phyloP scores from a whole-genome alignment of 306 rosid genomes.

The Fragaria ananassa region DNA sequence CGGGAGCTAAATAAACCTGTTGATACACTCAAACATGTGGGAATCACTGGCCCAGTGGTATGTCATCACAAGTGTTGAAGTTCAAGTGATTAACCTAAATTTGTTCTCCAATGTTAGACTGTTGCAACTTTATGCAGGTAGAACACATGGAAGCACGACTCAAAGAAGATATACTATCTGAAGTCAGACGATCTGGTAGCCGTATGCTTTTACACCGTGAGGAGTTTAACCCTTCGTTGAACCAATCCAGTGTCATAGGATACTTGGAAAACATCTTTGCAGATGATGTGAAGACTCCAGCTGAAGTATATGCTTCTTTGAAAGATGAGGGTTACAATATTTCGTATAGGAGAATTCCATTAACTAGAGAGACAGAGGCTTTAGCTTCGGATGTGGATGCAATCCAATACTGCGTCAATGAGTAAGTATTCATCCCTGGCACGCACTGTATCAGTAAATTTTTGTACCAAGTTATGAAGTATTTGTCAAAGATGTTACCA shows the following conservation, averaged over 20 bases:
- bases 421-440: slow-evolving; percentile 47
- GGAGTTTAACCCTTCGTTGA: slow-evolving; percentile 64
- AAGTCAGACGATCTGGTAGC: slow-evolving; percentile 69
- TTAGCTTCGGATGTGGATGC: slow-evolving; percentile 77
- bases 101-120: slow-evolving; percentile 23
- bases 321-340: slow-evolving; percentile 63
- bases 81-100: slow-evolving; percentile 21
- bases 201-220: slow-evolving; percentile 81
- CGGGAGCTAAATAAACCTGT: slow-evolving; percentile 87
- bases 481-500: not conserved
- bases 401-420: slow-evolving; percentile 64
- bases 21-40: slow-evolving; percentile 86
- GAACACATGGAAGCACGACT: slow-evolving; percentile 84
- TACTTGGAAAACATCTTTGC: slow-evolving; percentile 71
- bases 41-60: slow-evolving; percentile 86
- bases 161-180: slow-evolving; percentile 79
- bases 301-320: slow-evolving; percentile 69
- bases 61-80: slow-evolving; percentile 30
- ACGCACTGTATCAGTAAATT: not conserved
- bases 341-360: slow-evolving; percentile 65
- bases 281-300: slow-evolving; percentile 81
- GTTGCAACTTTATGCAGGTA: slow-evolving; percentile 53
- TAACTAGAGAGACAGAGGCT: slow-evolving; percentile 80
- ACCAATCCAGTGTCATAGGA: slow-evolving; percentile 70
- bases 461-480: not conserved